Evolutionary conservation across 1,139 yeast genomes (phyloP), one percentile per base, ranked within the genome.

Genomic region (Lodderomyces elongisporus): DNA sequence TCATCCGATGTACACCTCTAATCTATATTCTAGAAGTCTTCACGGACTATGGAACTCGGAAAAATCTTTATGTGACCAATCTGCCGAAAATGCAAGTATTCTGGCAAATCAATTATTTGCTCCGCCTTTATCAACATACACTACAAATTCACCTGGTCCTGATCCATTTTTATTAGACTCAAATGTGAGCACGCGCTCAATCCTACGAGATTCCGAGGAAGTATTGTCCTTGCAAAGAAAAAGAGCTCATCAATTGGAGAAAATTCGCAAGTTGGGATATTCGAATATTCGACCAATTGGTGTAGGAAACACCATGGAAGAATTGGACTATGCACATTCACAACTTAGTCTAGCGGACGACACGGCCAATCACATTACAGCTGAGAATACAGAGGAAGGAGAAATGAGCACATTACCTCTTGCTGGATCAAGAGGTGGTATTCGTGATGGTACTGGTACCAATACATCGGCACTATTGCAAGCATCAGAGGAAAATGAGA

Each of bases 271-370:
- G 17, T 58, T 66, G 27, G 85, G 85, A 0, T 72, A 69, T 46
- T 46, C 59, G 7, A 60, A 67, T 22, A 48, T 79, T 25, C 58
- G 66, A 18, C 85, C 85, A 0, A 56, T 75, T 22, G 85, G 85
- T 0, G 46, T 78, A 5, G 67, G 67, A 14, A 69, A 65, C 44
- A 77, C 83, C 3, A 64, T 77, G 74, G 70, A 65, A 25, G 68
- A 70, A 34, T 43, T 73, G 3, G 71, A 65, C 20, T 39, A 43
- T 30, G 67, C 54, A 17, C 39, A 39, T 13, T 37, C 31, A 16
- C 33, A 34, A 14, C 24, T 27, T 20, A 33, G 28, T 26, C 18
- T 14, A 22, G 32, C 30, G 7, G 38, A 36, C 18, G 31, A 31
- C 18, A 27, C 27, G 14, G 15, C 10, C 4, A 29, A 31, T n/a